Evolutionary conservation across 352 stramenopile genomes (phyloP).

Genomic region (Phytophthora palmivora): DNA sequence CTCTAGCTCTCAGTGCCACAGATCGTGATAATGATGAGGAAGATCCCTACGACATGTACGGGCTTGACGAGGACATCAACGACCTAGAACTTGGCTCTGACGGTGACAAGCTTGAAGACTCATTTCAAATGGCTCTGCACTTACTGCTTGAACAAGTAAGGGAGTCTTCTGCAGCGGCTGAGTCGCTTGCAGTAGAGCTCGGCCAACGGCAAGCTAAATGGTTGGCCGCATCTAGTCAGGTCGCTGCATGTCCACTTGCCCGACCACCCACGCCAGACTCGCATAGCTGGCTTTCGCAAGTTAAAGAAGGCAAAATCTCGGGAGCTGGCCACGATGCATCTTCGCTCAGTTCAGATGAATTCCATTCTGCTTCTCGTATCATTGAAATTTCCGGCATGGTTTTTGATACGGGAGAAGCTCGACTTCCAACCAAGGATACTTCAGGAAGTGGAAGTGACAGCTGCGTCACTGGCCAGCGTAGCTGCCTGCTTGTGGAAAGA

Average conservation of each 20-base stretch:
- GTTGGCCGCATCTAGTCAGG: slow-evolving; percentile 74
- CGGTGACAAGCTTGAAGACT: slow-evolving; percentile 34
- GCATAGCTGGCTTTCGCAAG: slow-evolving; percentile 79
- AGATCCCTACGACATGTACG: slow-evolving; percentile 26
- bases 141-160: slow-evolving; percentile 39
- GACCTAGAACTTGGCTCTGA: slow-evolving; percentile 27
- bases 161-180: slow-evolving; percentile 33
- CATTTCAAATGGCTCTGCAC: slow-evolving; percentile 34
- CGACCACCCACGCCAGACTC: slow-evolving; percentile 59
- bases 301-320: slow-evolving; percentile 82
- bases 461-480: slow-evolving; percentile 21
- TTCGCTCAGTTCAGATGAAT: slow-evolving; percentile 22
- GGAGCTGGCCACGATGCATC: slow-evolving; percentile 67
- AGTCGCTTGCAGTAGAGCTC: slow-evolving; percentile 34
- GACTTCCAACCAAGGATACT: slow-evolving; percentile 26
- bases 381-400: slow-evolving; percentile 51
- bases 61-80: slow-evolving; percentile 25
- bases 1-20: slow-evolving; percentile 12
- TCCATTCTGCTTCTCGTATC: slow-evolving; percentile 43
- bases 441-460: slow-evolving; percentile 15
- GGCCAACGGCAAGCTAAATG: slow-evolving; percentile 63
- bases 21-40: slow-evolving; percentile 12
- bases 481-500: slow-evolving; percentile 47
- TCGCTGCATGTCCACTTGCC: slow-evolving; percentile 64
- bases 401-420: slow-evolving; percentile 44